phyloP scores from a whole-genome alignment of 177 flowering plant genomes.

The Vitis hybrid region DNA sequence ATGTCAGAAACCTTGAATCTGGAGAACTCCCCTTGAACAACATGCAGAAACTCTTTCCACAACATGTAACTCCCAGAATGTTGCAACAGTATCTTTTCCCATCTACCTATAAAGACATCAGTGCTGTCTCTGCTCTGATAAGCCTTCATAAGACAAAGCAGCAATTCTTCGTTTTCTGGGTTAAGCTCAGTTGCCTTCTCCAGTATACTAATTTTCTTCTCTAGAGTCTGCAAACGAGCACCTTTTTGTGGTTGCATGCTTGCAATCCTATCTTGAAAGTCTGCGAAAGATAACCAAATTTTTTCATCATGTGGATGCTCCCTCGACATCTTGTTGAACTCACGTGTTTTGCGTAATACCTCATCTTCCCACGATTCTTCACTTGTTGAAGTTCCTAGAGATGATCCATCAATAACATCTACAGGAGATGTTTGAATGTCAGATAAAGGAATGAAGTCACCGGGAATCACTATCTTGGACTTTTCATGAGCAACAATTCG shows the following conservation, averaged over 20 bases:
- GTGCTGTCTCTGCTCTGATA: conserved; percentile 70
- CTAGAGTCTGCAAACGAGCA: conserved; percentile 91
- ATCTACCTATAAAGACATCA: conserved; percentile 66
- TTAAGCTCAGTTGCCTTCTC: conserved; percentile 90
- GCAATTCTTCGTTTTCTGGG: conserved; percentile 76
- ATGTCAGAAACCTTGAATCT: conserved; percentile 82
- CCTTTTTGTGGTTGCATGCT: conserved; percentile 79
- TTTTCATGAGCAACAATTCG: conserved; percentile 36
- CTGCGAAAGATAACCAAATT: conserved; percentile 83
- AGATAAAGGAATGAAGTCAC: conserved; percentile 62
- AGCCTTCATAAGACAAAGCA: conserved; percentile 73
- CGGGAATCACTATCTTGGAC: conserved; percentile 15
- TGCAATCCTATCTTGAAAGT: conserved; percentile 82
- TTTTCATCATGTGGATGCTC: conserved; percentile 82
- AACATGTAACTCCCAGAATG: conserved; percentile 75
- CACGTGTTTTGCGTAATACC: conserved; percentile 75
- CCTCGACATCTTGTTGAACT: conserved; percentile 77
- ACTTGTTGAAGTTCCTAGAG: conserved; percentile 13
- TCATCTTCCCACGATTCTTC: conserved; percentile 98
- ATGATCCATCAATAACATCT: conserved; percentile 21
- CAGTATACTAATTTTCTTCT: conserved; percentile 89
- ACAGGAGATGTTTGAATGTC: conserved; percentile 26
- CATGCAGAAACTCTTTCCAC: conserved; percentile 85
- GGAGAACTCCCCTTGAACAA: conserved; percentile 82
- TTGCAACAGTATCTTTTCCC: conserved; percentile 75